Conservation (phyloP, 768 basidiomycete species). For the Panaeolus papilionaceus region DNA sequence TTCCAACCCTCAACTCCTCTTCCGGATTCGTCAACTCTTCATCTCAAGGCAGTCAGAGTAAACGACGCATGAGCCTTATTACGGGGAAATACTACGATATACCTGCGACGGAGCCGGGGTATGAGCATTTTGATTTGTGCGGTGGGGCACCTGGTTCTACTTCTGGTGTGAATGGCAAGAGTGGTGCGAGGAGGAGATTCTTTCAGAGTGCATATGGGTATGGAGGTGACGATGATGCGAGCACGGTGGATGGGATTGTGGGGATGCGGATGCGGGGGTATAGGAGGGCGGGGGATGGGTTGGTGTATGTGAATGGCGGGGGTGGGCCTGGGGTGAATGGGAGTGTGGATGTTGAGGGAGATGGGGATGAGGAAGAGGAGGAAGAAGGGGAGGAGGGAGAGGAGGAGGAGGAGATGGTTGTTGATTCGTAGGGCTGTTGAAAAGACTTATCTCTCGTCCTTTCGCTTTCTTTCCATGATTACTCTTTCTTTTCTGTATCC, state of each 20-base stretch:
- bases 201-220: constrained; percentile 51
- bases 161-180: background rate
- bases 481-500: too few species aligned
- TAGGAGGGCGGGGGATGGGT: background rate
- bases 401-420: constrained; percentile 28
- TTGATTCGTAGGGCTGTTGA: constrained; percentile 21
- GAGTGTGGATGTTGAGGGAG: constrained; percentile 7
- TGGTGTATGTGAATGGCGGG: constrained; percentile 1
- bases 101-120: constrained; percentile 49
- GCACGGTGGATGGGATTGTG: constrained; percentile 22
- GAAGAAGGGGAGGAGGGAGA: constrained; percentile 27
- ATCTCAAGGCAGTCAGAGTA: constrained; percentile 33
- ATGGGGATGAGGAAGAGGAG: constrained; percentile 20
- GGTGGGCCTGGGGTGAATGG: background rate
- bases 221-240: constrained; percentile 27
- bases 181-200: constrained; percentile 56
- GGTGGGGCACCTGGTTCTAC: constrained; percentile 18
- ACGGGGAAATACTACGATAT: constrained; percentile 65
- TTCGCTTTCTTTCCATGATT: too few species aligned
- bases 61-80: constrained; percentile 71
- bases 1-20: background rate
- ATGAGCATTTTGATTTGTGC: constrained; percentile 46
- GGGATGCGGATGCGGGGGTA: constrained; percentile 15
- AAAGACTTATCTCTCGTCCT: too few species aligned
- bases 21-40: background rate